Base-by-base conservation (phyloP, 1,284 basidiomycete genomes). In the Tilletia horrida region DNA sequence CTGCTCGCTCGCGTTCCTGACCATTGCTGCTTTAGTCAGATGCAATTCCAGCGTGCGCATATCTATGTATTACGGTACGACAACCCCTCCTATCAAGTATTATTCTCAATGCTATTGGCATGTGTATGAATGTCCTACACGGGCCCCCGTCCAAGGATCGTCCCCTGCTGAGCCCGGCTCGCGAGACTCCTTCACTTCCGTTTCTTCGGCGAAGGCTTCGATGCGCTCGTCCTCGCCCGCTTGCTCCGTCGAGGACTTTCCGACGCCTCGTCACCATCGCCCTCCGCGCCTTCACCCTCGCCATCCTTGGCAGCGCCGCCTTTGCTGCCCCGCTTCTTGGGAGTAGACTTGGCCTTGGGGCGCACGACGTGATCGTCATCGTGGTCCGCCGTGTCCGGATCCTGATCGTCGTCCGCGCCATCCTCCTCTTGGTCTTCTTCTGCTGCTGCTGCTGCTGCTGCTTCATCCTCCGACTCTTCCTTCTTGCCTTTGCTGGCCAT, bases 401-500 rank as follows among this genome's bases (percentile, higher is more conserved):
- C 25, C 31, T 59, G 55, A 7, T 59, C 55, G 55, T 59, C 27
- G 11, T 40, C 31, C n/a, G n/a, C n/a, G n/a, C n/a, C n/a, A 7
- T 52, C 50, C 23, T 52, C 21, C 2, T 52, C 21, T 3, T 52
- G 4, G 14, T 52, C 50, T 3, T 59, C 27, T 31, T 31, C 16
- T n/a, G n/a, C n/a, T n/a, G n/a, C n/a, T n/a, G n/a, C n/a, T n/a
- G n/a, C n/a, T n/a, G n/a, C n/a, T n/a, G n/a, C n/a, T n/a, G n/a
- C n/a, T n/a, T n/a, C n/a, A 8, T 59, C 7, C 3, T 31, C 55
- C n/a, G 21, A 23, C 23, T 25, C 25, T 31, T 67, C 61, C 64
- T 3, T 67, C 73, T 16, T 52, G 65, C 40, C 70, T 52, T 3
- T 67, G 71, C 35, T 67, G 68, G 25, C 64, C 27, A 21, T 67